These are phyloP conservation scores for Casuarina cunninghamiana DNA, from an alignment of 306 rosid species.

Conservation along the genomic window DNA sequence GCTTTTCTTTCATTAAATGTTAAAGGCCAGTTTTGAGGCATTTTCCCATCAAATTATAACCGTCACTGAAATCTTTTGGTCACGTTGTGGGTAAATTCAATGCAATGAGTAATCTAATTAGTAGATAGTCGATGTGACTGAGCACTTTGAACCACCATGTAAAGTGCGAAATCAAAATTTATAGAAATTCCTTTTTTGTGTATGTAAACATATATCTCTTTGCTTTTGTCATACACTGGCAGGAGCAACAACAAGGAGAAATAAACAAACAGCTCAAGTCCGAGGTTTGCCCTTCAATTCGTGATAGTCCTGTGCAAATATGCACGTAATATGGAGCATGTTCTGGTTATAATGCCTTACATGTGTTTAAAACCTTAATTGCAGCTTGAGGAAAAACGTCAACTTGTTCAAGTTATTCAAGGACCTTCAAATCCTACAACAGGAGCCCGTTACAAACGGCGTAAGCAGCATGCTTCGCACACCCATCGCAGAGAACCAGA, in stretches of 20 bases:
- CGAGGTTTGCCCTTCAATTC: conserved; percentile 48
- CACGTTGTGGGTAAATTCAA: neutral
- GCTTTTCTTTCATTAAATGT: neutral
- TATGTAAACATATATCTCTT: neutral
- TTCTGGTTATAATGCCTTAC: neutral
- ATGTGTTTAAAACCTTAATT: neutral
- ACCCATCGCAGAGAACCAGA: conserved; percentile 18
- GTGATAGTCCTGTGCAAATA: neutral
- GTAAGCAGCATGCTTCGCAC: conserved; percentile 15
- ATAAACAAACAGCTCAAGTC: conserved; percentile 49
- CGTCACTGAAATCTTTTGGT: neutral
- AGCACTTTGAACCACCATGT: too few species aligned
- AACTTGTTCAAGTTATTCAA: conserved; percentile 4
- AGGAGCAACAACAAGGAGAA: conserved; percentile 56
- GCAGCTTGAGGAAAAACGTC: conserved; percentile 43
- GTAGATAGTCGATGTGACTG: too few species aligned
- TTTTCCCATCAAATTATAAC: too few species aligned
- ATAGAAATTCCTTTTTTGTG: neutral
- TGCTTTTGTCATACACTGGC: conserved; percentile 9
- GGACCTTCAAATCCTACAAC: conserved; percentile 10
- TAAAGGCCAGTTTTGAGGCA: neutral
- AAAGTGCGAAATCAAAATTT: neutral
- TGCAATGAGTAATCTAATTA: too few species aligned
- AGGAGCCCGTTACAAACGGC: neutral
- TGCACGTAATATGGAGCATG: neutral